phyloP scores from a whole-genome alignment of 2,329 filamentous ascomycete genomes.

The Bipolaris oryzae region DNA sequence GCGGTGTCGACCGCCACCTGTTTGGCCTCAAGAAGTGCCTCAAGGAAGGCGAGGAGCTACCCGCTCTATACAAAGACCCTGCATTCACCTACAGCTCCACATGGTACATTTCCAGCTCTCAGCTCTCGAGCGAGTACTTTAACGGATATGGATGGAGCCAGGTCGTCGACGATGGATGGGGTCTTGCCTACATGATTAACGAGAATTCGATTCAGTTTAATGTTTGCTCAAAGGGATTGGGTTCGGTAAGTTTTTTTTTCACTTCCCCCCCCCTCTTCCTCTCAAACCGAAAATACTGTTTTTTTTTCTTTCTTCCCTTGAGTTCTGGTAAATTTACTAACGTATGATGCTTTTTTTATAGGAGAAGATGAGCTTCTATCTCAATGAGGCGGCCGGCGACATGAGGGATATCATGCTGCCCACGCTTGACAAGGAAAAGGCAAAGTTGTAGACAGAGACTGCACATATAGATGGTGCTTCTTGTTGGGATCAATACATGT shows the following conservation, averaged over 20 bases:
- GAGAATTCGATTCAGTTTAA: slow-evolving; percentile 99
- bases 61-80: slow-evolving; percentile 84
- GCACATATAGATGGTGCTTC: background rate
- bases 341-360: slow-evolving; percentile 5
- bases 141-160: slow-evolving; percentile 99
- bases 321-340: slow-evolving; percentile 20
- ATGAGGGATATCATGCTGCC: slow-evolving; percentile 85
- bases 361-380: slow-evolving; percentile 92
- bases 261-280: background rate
- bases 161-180: slow-evolving; percentile 93
- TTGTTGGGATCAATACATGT: background rate
- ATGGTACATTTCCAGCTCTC: slow-evolving; percentile 88
- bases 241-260: slow-evolving; percentile 58
- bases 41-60: slow-evolving; percentile 77
- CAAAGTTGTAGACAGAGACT: slow-evolving; percentile 75
- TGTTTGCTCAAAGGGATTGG: slow-evolving; percentile 90
- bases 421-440: slow-evolving; percentile 78
- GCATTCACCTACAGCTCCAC: slow-evolving; percentile 81
- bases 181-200: slow-evolving; percentile 99
- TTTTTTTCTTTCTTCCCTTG: too few relatives aligned
- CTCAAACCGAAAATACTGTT: too few relatives aligned
- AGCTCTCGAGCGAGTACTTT: slow-evolving; percentile 95
- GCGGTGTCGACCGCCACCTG: slow-evolving; percentile 94
- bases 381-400: slow-evolving; percentile 91
- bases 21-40: slow-evolving; percentile 95